Base-by-base conservation (phyloP, 306 rosid species). In the Quercus rubra region DNA sequence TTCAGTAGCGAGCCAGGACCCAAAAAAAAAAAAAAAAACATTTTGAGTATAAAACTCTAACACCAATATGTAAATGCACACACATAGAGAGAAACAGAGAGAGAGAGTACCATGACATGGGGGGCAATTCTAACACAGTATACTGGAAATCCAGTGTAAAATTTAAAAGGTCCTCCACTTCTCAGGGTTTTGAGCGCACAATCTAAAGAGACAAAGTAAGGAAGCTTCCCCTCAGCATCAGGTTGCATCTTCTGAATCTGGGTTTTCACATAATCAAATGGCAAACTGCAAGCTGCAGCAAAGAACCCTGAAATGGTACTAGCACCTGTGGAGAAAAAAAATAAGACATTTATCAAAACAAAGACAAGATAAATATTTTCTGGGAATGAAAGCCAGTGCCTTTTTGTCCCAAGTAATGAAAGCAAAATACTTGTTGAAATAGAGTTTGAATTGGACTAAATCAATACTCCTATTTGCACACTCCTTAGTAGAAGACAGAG, bases 221-320 rank as follows among this genome's bases (percentile, higher is more conserved):
- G 99, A 81, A 86, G 90, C 87, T 89, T 91, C 76, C 98, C 99
- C 19, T 87, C 86, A 20, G 98, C 97, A 86, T 95, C 91, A 20
- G 99, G 98, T 80, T 95, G 98, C 99, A 95, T 95, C 84, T 92
- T 95, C 88, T 92, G 99, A 73, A 92, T 93, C 79, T 95, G 99
- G 66, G 99, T 95, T 86, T 95, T 95, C 41, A 95, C 97, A 21
- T 95, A 95, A 82, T 95, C 98, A 79, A 92, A 95, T 54, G 99
- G 99, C 81, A 95, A 88, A 90, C 96, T 95, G 90, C 97, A 95
- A 57, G 98, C 99, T 14, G 99, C 82, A 43, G 99, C 99, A 0
- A 92, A 92, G 67, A 95, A 91, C 63, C 99, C 99, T n/a, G 99
- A 95, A 70, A 95, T 90, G 33, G 88, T 23, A 85, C 99, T 95